Percentiles rank a stretch among this genome's conserved stretches.
Conservation (phyloP, 306 rosid genomes). For the Chamaecrista fasciculata region DNA sequence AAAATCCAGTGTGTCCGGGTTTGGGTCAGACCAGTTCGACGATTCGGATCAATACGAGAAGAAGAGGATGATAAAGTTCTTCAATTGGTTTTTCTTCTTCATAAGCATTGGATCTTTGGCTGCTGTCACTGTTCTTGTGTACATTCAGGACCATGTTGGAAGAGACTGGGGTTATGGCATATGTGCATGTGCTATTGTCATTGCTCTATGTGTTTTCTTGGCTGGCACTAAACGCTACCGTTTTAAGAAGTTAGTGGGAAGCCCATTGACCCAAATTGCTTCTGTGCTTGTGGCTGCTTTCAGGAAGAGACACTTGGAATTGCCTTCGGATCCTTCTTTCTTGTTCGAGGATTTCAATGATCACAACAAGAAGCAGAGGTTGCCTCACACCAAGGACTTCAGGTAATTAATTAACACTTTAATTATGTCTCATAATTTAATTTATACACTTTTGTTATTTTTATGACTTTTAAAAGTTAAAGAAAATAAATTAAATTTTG, state of each 20-base stretch:
- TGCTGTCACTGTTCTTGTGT: slow-evolving; percentile 80
- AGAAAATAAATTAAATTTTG: too few species aligned
- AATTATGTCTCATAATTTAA: too few species aligned
- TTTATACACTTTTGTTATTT: too few species aligned
- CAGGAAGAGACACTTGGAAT: slow-evolving; percentile 55
- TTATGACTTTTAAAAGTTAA: too few species aligned
- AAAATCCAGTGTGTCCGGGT: slow-evolving; percentile 78
- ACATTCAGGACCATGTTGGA: slow-evolving; percentile 70
- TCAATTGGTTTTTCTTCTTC: slow-evolving; percentile 90
- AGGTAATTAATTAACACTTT: slow-evolving; percentile 49
- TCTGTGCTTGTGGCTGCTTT: slow-evolving; percentile 64
- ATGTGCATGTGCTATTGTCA: slow-evolving; percentile 53
- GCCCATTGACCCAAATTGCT: slow-evolving; percentile 82
- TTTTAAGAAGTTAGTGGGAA: slow-evolving; percentile 70
- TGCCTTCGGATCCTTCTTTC: slow-evolving; percentile 53
- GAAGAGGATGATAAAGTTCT: slow-evolving; percentile 55
- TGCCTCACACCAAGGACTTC: slow-evolving; percentile 69
- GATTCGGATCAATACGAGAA: slow-evolving; percentile 54
- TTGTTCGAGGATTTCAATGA: slow-evolving; percentile 48
- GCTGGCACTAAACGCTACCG: slow-evolving; percentile 68
- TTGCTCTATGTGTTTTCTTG: slow-evolving; percentile 54
- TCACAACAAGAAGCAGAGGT: slow-evolving; percentile 53
- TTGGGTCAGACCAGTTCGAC: slow-evolving; percentile 86
- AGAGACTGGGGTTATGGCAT: slow-evolving; percentile 89
- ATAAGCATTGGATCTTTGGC: slow-evolving; percentile 77